Conservation (phyloP, 352 stramenopile species). For the Thalassiosira livingstoniorum region DNA sequence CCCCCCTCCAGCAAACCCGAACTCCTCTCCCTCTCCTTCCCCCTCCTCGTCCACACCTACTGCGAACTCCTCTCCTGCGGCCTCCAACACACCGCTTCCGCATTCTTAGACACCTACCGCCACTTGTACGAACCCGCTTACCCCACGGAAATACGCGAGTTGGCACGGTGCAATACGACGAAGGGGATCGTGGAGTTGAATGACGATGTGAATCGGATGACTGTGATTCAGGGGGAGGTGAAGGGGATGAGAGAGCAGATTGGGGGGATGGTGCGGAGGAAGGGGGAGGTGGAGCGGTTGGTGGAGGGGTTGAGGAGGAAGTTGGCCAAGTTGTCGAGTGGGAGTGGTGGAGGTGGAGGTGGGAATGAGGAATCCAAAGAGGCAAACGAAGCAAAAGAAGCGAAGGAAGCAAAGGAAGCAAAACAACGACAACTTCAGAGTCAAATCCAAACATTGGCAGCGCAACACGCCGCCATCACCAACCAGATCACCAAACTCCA, state of each 20-base stretch:
- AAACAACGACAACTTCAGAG: neutral
- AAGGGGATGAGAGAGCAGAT: slow-evolving; percentile 67
- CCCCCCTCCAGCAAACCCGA: slow-evolving; percentile 80
- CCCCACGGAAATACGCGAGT: slow-evolving; percentile 65
- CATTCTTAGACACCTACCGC: slow-evolving; percentile 73
- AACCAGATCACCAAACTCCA: neutral
- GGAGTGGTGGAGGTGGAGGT: no score
- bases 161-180: slow-evolving; percentile 69
- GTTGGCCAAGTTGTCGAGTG: no score
- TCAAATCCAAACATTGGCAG: neutral
- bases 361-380: no score
- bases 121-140: slow-evolving; percentile 79
- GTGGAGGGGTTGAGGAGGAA: neutral
- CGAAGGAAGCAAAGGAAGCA: neutral
- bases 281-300: slow-evolving; percentile 55
- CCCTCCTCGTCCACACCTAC: slow-evolving; percentile 83
- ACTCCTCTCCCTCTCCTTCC: slow-evolving; percentile 80
- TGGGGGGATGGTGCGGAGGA: slow-evolving; percentile 49
- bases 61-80: slow-evolving; percentile 79
- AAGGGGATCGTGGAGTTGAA: slow-evolving; percentile 80
- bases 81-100: slow-evolving; percentile 72
- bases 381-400: neutral
- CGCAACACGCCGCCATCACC: neutral
- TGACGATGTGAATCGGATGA: slow-evolving; percentile 67
- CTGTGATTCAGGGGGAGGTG: slow-evolving; percentile 59